Percentiles rank a stretch among this genome's conserved stretches.
phyloP scores from a whole-genome alignment of 2,329 filamentous ascomycete genomes.

The Stagonosporopsis vannaccii region DNA sequence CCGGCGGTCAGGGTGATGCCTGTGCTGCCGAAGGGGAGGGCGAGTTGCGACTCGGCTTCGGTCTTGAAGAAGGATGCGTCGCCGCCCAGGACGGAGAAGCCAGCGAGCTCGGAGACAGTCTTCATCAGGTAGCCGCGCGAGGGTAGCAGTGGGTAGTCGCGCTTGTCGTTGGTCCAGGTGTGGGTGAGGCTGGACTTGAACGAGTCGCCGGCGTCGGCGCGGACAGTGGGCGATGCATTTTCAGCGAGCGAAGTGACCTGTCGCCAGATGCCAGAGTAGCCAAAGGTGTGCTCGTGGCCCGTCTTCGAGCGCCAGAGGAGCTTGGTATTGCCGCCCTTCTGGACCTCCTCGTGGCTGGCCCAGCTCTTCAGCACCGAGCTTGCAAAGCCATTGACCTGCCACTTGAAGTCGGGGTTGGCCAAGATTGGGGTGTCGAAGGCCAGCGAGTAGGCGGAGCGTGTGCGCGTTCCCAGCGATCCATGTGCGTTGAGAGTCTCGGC shows the following conservation, averaged over 20 bases:
- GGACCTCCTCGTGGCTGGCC: constrained; percentile 91
- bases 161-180: constrained; percentile 78
- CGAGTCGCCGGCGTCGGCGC: constrained; percentile 85
- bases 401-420: constrained; percentile 80
- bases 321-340: constrained; percentile 79
- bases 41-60: constrained; percentile 82
- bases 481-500: constrained; percentile 89
- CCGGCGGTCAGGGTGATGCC: constrained; percentile 85
- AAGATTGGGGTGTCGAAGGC: constrained; percentile 82
- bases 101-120: constrained; percentile 82
- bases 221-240: constrained; percentile 80
- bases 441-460: constrained; percentile 88
- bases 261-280: constrained; percentile 84
- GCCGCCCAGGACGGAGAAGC: constrained; percentile 80
- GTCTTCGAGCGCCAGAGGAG: constrained; percentile 73
- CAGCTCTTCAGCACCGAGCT: constrained; percentile 89
- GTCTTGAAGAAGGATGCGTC: constrained; percentile 94
- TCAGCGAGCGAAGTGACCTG: constrained; percentile 82
- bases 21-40: constrained; percentile 75
- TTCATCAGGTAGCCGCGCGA: constrained; percentile 82
- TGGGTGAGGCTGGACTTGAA: constrained; percentile 89
- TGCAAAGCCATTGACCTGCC: constrained; percentile 80
- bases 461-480: constrained; percentile 87
- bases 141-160: constrained; percentile 86
- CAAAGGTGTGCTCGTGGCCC: constrained; percentile 76